These are phyloP conservation scores for Penicillium cataractarum DNA, from an alignment of 495 filamentous ascomycete genomes.

Conservation along the genomic window DNA sequence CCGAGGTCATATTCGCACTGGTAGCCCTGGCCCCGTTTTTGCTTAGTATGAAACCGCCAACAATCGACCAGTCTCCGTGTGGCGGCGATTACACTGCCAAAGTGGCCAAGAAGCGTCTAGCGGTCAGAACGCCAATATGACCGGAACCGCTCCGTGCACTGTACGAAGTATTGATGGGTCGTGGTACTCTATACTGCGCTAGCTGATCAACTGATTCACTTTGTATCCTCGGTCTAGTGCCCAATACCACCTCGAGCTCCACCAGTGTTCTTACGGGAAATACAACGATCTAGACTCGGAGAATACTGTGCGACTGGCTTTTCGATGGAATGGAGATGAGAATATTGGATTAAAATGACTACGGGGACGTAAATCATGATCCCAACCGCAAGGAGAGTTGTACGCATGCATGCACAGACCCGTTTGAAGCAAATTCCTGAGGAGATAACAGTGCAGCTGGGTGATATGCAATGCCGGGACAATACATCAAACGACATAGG, in stretches of 20 bases:
- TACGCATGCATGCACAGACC: neutral
- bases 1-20: slow-evolving; percentile 7
- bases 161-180: neutral
- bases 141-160: neutral
- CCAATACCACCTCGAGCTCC: neutral
- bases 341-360: neutral
- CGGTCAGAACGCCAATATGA: neutral
- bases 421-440: neutral
- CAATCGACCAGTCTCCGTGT: neutral
- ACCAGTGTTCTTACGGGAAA: neutral
- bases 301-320: neutral
- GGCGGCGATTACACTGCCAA: neutral
- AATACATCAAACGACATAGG: neutral
- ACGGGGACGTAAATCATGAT: slow-evolving; percentile 2
- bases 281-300: neutral
- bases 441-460: neutral
- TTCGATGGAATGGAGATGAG: neutral
- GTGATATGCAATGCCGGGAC: neutral
- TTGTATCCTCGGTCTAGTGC: neutral
- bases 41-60: slow-evolving; percentile 10
- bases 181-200: neutral
- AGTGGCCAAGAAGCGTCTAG: neutral
- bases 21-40: neutral
- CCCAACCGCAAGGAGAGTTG: neutral
- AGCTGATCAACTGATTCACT: neutral